Percentiles rank a stretch among this genome's conserved stretches.
phyloP scores from a whole-genome alignment of 2,329 filamentous ascomycete species.

The Alternaria triticina region DNA sequence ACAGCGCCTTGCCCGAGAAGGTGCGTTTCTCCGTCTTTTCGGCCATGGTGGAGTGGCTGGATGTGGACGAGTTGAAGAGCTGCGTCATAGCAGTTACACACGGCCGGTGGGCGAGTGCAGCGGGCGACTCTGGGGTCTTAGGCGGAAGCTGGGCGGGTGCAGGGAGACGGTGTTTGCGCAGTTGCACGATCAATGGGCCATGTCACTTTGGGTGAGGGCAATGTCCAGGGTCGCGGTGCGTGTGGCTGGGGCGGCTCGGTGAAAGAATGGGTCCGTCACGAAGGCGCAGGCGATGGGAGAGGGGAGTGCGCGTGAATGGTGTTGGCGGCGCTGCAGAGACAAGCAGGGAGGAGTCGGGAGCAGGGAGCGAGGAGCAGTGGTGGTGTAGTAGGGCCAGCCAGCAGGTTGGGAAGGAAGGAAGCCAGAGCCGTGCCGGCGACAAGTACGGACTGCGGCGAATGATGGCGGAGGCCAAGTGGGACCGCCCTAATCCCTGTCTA shows the following conservation, averaged over 20 bases:
- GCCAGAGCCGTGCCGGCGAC: slow-evolving; percentile 24
- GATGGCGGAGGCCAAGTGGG: slow-evolving; percentile 22
- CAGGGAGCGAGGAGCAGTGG: slow-evolving; percentile 6
- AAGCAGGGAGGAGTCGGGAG: slow-evolving; percentile 7
- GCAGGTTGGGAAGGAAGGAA: slow-evolving; percentile 19
- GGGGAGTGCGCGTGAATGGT: background rate
- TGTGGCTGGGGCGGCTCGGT: slow-evolving; percentile 33
- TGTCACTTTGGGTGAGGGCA: slow-evolving; percentile 28
- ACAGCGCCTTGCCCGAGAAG: slow-evolving; percentile 55
- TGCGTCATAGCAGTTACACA: slow-evolving; percentile 47
- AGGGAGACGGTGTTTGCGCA: slow-evolving; percentile 20
- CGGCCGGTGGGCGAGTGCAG: slow-evolving; percentile 1
- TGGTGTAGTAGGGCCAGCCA: slow-evolving; percentile 8
- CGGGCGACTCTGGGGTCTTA: background rate
- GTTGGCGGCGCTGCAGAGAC: slow-evolving; percentile 1
- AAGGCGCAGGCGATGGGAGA: slow-evolving; percentile 9
- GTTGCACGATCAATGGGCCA: slow-evolving; percentile 44
- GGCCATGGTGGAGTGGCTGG: slow-evolving; percentile 46
- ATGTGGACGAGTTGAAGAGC: slow-evolving; percentile 50
- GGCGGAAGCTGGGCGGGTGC: slow-evolving; percentile 2
- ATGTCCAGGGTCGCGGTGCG: slow-evolving; percentile 7
- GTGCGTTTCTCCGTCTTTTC: slow-evolving; percentile 58
- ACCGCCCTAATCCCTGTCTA: slow-evolving; percentile 9
- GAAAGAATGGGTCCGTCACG: slow-evolving; percentile 36
- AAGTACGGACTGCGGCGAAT: slow-evolving; percentile 31